Conservation (phyloP, 1,139 yeast species). For the Spathaspora sp. region DNA sequence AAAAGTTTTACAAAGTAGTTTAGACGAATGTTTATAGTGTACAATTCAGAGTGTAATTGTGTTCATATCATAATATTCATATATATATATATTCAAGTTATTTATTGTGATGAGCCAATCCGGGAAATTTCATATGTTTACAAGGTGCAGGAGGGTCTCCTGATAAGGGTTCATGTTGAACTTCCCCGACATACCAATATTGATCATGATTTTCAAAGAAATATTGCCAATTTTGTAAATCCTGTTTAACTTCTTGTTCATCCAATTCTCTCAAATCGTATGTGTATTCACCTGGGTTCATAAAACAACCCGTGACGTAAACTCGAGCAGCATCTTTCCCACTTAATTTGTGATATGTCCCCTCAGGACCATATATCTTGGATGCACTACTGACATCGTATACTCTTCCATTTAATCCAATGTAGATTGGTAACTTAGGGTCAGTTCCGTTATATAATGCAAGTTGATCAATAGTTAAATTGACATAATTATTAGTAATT, state of each 20-base stretch:
- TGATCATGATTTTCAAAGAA: constrained; percentile 46
- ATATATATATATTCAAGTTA: neutral
- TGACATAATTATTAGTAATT: constrained; percentile 19
- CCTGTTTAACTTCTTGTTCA: constrained; percentile 27
- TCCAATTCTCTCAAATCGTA: constrained; percentile 68
- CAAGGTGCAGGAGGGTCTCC: constrained; percentile 43
- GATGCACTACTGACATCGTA: constrained; percentile 65
- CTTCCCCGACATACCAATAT: constrained; percentile 68
- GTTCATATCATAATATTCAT: neutral
- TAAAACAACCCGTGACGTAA: constrained; percentile 74
- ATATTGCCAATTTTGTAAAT: constrained; percentile 48
- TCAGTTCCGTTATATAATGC: constrained; percentile 54
- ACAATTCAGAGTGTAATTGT: no score
- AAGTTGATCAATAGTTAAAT: constrained; percentile 49
- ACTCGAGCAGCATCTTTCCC: constrained; percentile 77
- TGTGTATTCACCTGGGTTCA: constrained; percentile 55
- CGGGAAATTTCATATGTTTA: constrained; percentile 36
- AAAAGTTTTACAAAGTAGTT: constrained; percentile 54
- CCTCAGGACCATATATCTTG: constrained; percentile 62
- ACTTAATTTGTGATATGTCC: constrained; percentile 58
- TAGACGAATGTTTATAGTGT: constrained; percentile 35
- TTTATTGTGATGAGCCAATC: constrained; percentile 9
- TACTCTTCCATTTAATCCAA: constrained; percentile 66
- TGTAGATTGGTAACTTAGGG: constrained; percentile 51
- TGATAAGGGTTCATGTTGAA: constrained; percentile 34